phyloP scores from a whole-genome alignment of 208 protist species.

The Acanthamoeba royreba region DNA sequence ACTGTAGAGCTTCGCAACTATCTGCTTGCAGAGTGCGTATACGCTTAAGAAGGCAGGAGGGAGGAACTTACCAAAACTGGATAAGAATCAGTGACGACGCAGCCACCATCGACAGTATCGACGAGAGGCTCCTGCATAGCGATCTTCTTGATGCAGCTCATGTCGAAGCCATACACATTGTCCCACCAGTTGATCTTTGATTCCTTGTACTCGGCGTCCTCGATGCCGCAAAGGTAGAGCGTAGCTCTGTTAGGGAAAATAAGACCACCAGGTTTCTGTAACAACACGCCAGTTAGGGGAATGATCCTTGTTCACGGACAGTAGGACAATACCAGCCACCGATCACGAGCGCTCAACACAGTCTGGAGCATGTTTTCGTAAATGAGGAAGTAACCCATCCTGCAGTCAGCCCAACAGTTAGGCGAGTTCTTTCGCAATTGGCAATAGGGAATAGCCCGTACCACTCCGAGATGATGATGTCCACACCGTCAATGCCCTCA shows the following conservation, averaged over 20 bases:
- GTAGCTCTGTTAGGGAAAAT: conserved; percentile 82
- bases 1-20: background rate
- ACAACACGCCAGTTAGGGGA: too few relatives aligned
- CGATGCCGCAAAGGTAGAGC: conserved; percentile 79
- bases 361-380: conserved; percentile 96
- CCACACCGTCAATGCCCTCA: conserved; percentile 80
- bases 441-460: conserved; percentile 62
- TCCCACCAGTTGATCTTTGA: conserved; percentile 87
- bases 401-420: background rate
- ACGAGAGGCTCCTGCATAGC: conserved; percentile 83
- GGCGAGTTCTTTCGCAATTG: too few relatives aligned
- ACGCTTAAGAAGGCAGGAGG: background rate
- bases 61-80: background rate
- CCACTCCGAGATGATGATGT: conserved; percentile 96
- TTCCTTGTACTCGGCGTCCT: conserved; percentile 83
- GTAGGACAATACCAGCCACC: conserved; percentile 68
- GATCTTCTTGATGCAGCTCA: conserved; percentile 76
- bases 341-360: conserved; percentile 91
- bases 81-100: conserved; percentile 67
- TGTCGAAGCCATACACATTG: conserved; percentile 90
- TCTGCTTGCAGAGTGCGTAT: background rate
- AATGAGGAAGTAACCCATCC: conserved; percentile 94
- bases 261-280: conserved; percentile 71
- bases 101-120: conserved; percentile 75
- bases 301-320: too few relatives aligned